A percentile compares a stretch with the other conserved stretches of the same genome.
These are phyloP conservation scores for Brassica carinata DNA, from an alignment of 345 rosid genomes.

Conservation along the genomic window DNA sequence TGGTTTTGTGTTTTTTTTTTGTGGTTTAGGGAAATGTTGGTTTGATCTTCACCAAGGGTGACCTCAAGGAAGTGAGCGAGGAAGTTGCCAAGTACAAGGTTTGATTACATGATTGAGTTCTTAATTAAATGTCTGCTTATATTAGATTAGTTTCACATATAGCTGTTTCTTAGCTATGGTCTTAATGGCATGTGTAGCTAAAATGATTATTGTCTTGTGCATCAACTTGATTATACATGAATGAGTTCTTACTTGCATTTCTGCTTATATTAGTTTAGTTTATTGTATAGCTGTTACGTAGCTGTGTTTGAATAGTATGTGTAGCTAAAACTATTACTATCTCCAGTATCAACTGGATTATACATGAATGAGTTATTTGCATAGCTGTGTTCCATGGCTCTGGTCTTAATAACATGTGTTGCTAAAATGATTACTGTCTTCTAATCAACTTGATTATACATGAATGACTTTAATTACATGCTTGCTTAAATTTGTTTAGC, in stretches of 20 bases:
- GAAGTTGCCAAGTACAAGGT: slow-evolving; percentile 96
- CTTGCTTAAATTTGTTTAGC: not conserved
- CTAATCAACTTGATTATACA: not conserved
- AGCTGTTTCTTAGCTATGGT: not conserved
- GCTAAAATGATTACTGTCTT: not conserved
- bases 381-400: too few relatives aligned
- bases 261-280: not conserved
- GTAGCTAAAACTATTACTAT: too few relatives aligned
- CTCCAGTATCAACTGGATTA: too few relatives aligned
- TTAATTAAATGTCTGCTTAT: not conserved
- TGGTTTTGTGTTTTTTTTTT: not conserved
- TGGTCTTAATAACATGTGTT: not conserved
- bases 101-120: not conserved
- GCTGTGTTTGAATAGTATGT: too few relatives aligned
- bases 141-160: not conserved
- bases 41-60: slow-evolving; percentile 95
- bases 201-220: not conserved
- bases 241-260: not conserved
- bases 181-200: not conserved
- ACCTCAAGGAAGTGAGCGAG: slow-evolving; percentile 94
- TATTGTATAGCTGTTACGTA: too few relatives aligned
- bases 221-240: not conserved
- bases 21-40: slow-evolving; percentile 83
- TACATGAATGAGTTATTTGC: too few relatives aligned
- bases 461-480: not conserved